Evolutionary conservation across 2,329 filamentous ascomycete species (phyloP), one percentile per base, ranked within the genome.

Genomic region (Fusarium tupiense): DNA sequence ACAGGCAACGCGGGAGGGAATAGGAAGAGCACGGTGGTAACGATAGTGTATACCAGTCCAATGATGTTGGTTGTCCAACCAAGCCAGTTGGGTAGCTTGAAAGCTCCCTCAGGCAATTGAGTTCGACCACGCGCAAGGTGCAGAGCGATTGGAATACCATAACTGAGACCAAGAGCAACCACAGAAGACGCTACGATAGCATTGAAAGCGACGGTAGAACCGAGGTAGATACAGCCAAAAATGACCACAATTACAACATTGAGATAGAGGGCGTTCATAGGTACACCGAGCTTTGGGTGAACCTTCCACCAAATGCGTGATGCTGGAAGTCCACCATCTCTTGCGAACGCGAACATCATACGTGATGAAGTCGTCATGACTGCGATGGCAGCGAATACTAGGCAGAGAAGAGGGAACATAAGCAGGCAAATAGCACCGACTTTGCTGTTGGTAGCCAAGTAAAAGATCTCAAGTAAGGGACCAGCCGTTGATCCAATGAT

Each of bases 161-260:
- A 95, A 6, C 91, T 92, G 10, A 95, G 83, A 12, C 91, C 90
- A 0, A 95, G 86, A 3, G 92, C 89, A 13, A 94, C 92, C 1
- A 95, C 92, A 0, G 91, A 92, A 0, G 92, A 89, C 0, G 91
- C 90, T 3, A 92, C 87, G 74, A 94, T 92, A 20, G 92, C 92
- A 47, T 92, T 93, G 82, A 94, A 93, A 0, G 92, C 92, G 67
- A 69, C 76, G 1, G 82, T 85, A 5, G 91, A 93, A 1, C 91
- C 92, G 6, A 94, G 85, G 80, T 93, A 92, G 70, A 94, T 91
- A 66, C 89, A 86, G 0, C 92, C 92, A 64, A 94, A 92, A 19
- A 93, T 84, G 64, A 93, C 86, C 4, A 93, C 90, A 52, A 92
- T 85, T 8, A 82, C 82, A 0, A 88, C 85, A 6, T 90, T 91